Evolutionary conservation across 2,329 filamentous ascomycete species (phyloP).

Genomic region (Pseudocercospora ulei): DNA sequence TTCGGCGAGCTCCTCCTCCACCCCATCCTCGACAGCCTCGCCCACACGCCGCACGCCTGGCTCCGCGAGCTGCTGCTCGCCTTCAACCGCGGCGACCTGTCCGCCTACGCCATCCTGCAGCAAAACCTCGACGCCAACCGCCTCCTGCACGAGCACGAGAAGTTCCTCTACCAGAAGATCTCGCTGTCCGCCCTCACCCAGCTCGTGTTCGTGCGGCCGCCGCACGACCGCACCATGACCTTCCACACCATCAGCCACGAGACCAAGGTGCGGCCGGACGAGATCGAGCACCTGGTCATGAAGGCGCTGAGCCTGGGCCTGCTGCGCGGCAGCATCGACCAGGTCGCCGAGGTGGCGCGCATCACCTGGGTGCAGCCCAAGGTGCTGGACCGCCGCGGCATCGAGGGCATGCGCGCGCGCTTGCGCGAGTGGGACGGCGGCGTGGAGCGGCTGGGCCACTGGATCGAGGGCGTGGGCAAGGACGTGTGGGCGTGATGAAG

Average conservation of each 20-base stretch:
- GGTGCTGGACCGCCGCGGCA: constrained; percentile 90
- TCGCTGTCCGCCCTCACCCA: constrained; percentile 93
- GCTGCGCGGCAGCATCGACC: constrained; percentile 84
- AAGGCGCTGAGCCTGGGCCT: constrained; percentile 93
- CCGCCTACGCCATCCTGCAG: constrained; percentile 69
- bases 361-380: constrained; percentile 99
- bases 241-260: constrained; percentile 81
- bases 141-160: constrained; percentile 67
- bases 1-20: constrained; percentile 98
- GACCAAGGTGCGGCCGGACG: constrained; percentile 79
- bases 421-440: constrained; percentile 91
- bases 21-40: constrained; percentile 80
- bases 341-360: constrained; percentile 84
- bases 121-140: constrained; percentile 63
- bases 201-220: constrained; percentile 87
- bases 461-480: constrained; percentile 88
- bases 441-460: constrained; percentile 91
- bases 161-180: constrained; percentile 92
- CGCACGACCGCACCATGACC: constrained; percentile 88
- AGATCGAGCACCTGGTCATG: constrained; percentile 98
- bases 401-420: constrained; percentile 78
- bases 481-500: constrained; percentile 81
- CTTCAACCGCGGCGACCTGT: constrained; percentile 90
- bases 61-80: constrained; percentile 91
- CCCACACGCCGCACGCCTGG: constrained; percentile 68